Percentiles rank a stretch among this genome's conserved stretches.
Evolutionary conservation across 1,139 yeast genomes (phyloP).

Genomic region (Yamadazyma aaseri): DNA sequence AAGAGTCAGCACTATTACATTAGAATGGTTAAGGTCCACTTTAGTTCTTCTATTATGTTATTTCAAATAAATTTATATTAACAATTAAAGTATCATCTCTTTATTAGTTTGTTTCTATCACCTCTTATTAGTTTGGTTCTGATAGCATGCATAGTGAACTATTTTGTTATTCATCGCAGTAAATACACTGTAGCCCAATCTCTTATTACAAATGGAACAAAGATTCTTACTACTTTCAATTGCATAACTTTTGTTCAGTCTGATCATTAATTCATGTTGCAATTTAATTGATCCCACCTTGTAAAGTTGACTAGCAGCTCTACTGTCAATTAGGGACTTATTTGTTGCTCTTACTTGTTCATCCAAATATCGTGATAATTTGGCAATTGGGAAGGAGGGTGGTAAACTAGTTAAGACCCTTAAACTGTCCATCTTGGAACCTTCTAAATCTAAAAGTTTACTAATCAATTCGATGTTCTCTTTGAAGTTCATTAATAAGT

Average conservation of each 20-base stretch:
- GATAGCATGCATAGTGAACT: conserved; percentile 68
- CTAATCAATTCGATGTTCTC: conserved; percentile 39
- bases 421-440: conserved; percentile 52
- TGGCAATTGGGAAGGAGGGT: conserved; percentile 41
- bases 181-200: conserved; percentile 63
- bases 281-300: conserved; percentile 37
- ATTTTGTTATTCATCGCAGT: conserved; percentile 52
- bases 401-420: conserved; percentile 56
- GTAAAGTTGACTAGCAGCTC: conserved; percentile 33
- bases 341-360: conserved; percentile 41
- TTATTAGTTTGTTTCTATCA: neutral
- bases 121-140: conserved; percentile 3
- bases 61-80: neutral
- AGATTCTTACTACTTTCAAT: conserved; percentile 37
- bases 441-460: conserved; percentile 47
- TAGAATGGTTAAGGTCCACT: conserved; percentile 1
- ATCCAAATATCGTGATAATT: conserved; percentile 45
- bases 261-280: conserved; percentile 33
- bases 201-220: conserved; percentile 62
- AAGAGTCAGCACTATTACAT: conserved; percentile 16
- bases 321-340: conserved; percentile 24
- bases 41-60: conserved; percentile 1
- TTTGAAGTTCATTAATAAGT: conserved; percentile 31
- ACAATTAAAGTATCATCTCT: neutral
- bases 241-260: conserved; percentile 35